Percentiles rank a stretch among this genome's conserved stretches.
Conservation (phyloP, 768 basidiomycete genomes). For the Heimioporus sp. region DNA sequence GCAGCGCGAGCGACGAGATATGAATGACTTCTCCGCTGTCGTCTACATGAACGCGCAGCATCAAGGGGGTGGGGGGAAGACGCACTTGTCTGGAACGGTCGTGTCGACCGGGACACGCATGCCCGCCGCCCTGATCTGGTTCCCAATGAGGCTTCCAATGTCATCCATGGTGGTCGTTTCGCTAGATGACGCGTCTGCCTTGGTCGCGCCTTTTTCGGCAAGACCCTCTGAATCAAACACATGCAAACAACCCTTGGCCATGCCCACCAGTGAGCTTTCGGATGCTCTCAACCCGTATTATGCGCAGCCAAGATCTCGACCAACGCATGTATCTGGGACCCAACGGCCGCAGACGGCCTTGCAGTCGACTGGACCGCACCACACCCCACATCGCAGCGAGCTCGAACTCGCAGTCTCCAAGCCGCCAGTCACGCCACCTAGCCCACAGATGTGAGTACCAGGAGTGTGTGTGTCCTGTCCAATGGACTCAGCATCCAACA, state of each 20-base stretch:
- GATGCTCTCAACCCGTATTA: constrained; percentile 75
- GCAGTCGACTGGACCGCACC: constrained; percentile 35
- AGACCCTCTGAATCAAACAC: constrained; percentile 30
- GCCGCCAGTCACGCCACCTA: constrained; percentile 23
- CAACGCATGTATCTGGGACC: constrained; percentile 9
- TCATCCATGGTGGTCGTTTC: constrained; percentile 23
- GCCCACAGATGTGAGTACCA: constrained; percentile 37
- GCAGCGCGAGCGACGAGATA: constrained; percentile 93
- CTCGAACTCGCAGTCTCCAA: constrained; percentile 58
- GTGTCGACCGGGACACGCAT: constrained; percentile 45
- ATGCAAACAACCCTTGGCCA: constrained; percentile 30
- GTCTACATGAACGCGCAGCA: constrained; percentile 2
- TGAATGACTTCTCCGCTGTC: constrained; percentile 89
- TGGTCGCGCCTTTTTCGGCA: constrained; percentile 19
- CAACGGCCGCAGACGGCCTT: constrained; percentile 27
- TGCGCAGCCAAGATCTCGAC: constrained; percentile 40
- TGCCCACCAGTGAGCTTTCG: constrained; percentile 73
- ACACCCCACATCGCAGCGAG: constrained; percentile 61
- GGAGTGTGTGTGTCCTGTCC: background rate
- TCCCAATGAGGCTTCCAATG: constrained; percentile 58
- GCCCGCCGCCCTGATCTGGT: constrained; percentile 40
- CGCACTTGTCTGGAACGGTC: constrained; percentile 75
- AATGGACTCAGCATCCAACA: constrained; percentile 2
- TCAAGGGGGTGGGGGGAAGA: background rate
- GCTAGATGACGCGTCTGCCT: constrained; percentile 39